These are phyloP conservation scores for Aspergillus uvarum DNA, from an alignment of 2,329 filamentous ascomycete genomes.

Conservation along the genomic window DNA sequence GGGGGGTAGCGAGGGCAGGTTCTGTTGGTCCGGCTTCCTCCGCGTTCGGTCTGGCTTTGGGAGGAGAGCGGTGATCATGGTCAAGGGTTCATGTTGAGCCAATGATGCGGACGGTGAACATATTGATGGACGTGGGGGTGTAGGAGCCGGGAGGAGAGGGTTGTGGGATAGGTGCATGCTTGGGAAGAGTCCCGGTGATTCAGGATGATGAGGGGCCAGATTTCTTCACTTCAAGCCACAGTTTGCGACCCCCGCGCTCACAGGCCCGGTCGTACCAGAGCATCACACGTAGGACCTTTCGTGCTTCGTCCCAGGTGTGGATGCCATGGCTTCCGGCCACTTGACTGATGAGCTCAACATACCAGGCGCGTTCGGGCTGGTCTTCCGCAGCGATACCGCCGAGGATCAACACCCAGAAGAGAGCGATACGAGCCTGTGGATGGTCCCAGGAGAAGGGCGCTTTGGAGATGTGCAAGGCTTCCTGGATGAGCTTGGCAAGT, in stretches of 20 bases:
- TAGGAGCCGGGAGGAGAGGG: not conserved
- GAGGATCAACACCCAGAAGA: constrained; percentile 40
- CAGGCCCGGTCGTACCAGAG: constrained; percentile 40
- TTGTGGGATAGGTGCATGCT: not conserved
- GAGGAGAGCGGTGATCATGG: no score
- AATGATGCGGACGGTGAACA: no score
- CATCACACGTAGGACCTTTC: constrained; percentile 25
- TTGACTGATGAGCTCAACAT: constrained; percentile 27
- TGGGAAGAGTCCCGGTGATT: not conserved
- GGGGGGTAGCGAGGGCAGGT: not conserved
- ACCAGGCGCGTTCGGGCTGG: constrained; percentile 35
- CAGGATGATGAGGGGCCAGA: not conserved
- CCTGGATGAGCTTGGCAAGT: constrained; percentile 29
- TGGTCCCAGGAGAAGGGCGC: constrained; percentile 28
- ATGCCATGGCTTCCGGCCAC: constrained; percentile 22
- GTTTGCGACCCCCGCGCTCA: constrained; percentile 27
- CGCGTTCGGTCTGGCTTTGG: not conserved
- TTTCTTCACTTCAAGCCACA: constrained; percentile 30
- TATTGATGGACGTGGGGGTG: not conserved
- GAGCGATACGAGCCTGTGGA: constrained; percentile 21
- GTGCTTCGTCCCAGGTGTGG: constrained; percentile 28
- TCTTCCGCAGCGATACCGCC: constrained; percentile 40
- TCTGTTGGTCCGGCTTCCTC: not conserved
- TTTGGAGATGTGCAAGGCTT: constrained; percentile 24
- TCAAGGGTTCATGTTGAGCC: no score